Conservation (phyloP, 768 basidiomycete genomes). For the Lactifluus hygrophoroides region DNA sequence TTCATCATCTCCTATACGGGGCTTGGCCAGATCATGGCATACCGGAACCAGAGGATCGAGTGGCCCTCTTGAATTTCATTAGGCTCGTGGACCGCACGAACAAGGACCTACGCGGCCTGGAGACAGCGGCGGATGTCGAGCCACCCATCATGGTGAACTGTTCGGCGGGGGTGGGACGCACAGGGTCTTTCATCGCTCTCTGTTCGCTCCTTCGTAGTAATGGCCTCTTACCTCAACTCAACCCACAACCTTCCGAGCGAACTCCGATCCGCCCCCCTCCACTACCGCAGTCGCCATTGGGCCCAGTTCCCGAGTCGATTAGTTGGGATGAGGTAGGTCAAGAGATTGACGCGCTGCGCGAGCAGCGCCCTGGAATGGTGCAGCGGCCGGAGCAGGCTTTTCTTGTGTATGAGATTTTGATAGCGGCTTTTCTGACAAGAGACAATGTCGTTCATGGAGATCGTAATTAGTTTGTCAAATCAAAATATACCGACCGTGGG, state of each 20-base stretch:
- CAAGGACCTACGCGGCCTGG: slow-evolving; percentile 33
- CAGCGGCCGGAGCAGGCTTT: slow-evolving; percentile 57
- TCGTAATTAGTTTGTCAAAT: background rate
- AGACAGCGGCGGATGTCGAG: slow-evolving; percentile 37
- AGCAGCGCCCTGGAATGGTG: slow-evolving; percentile 80
- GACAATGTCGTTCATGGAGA: too few species aligned
- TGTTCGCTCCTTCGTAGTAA: slow-evolving; percentile 66
- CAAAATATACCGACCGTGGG: background rate
- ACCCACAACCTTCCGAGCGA: slow-evolving; percentile 23
- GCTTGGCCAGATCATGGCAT: slow-evolving; percentile 86
- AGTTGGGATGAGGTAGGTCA: slow-evolving; percentile 50
- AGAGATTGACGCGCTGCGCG: slow-evolving; percentile 71
- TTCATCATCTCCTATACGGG: slow-evolving; percentile 63
- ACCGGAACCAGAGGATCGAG: slow-evolving; percentile 51
- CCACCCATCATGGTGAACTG: slow-evolving; percentile 80
- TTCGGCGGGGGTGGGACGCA: slow-evolving; percentile 82
- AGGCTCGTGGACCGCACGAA: slow-evolving; percentile 58
- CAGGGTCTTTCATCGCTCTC: slow-evolving; percentile 77
- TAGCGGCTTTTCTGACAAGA: background rate
- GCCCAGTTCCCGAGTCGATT: slow-evolving; percentile 41
- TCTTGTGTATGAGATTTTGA: slow-evolving; percentile 56
- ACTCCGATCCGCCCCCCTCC: slow-evolving; percentile 24
- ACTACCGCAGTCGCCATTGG: slow-evolving; percentile 46
- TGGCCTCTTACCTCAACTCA: slow-evolving; percentile 28
- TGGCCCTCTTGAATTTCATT: slow-evolving; percentile 52